Evolutionary conservation across 352 stramenopile species (phyloP).

Genomic region (Globisporangium camurandrum): DNA sequence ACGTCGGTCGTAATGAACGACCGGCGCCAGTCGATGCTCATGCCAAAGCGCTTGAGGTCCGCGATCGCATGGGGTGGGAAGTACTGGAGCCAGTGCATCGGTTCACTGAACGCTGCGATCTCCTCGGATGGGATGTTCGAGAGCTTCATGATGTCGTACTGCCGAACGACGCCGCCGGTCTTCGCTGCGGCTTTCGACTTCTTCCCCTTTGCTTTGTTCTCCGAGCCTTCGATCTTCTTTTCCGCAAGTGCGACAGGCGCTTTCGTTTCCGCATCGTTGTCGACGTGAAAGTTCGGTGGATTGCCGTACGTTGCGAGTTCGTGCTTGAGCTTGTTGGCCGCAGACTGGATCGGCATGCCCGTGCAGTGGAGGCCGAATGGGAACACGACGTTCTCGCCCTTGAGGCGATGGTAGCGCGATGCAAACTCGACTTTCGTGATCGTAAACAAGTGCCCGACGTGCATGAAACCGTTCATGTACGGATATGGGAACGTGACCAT

Average conservation of each 20-base stretch:
- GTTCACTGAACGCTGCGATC: slow-evolving; percentile 97
- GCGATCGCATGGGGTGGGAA: slow-evolving; percentile 95
- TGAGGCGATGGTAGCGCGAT: slow-evolving; percentile 91
- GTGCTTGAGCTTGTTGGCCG: slow-evolving; percentile 98
- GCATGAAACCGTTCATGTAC: slow-evolving; percentile 99
- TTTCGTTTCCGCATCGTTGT: too few relatives aligned
- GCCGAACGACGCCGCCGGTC: slow-evolving; percentile 93
- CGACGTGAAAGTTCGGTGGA: slow-evolving; percentile 90
- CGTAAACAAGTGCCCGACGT: slow-evolving; percentile 97
- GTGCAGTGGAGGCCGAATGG: slow-evolving; percentile 99
- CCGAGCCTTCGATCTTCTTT: slow-evolving; percentile 70
- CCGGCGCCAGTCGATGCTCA: slow-evolving; percentile 96
- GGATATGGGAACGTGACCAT: slow-evolving; percentile 99
- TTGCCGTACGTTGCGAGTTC: slow-evolving; percentile 94
- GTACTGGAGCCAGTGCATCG: slow-evolving; percentile 97
- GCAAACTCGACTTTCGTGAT: slow-evolving; percentile 97
- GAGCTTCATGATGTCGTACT: slow-evolving; percentile 99
- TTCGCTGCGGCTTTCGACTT: slow-evolving; percentile 99
- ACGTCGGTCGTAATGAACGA: slow-evolving; percentile 99
- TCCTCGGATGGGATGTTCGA: slow-evolving; percentile 87
- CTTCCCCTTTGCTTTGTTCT: slow-evolving; percentile 91
- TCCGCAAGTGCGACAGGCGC: slow-evolving; percentile 24
- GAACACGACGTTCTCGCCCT: slow-evolving; percentile 99
- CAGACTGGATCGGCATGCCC: slow-evolving; percentile 99
- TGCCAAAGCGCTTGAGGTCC: slow-evolving; percentile 97